Percentiles rank a stretch among this genome's conserved stretches.
phyloP scores from a whole-genome alignment of 495 filamentous ascomycete genomes.

The Astrocystis sublimbata region DNA sequence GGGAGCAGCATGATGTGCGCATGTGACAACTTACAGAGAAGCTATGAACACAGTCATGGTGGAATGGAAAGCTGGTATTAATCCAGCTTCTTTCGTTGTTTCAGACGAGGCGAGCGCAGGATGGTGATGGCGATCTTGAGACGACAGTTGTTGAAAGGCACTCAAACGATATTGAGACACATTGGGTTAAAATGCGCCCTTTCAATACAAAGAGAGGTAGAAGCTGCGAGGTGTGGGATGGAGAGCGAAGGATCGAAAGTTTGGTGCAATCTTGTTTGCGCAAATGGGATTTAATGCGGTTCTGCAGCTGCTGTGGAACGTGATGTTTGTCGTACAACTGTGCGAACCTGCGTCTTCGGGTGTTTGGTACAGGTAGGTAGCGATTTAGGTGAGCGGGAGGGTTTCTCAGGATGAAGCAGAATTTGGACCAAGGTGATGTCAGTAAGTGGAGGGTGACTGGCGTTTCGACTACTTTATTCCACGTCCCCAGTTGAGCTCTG shows the following conservation, averaged over 20 bases:
- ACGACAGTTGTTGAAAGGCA: neutral
- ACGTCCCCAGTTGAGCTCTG: neutral
- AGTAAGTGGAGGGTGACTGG: conserved; percentile 11
- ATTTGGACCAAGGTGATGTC: conserved; percentile 17
- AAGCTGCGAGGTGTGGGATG: too few species aligned
- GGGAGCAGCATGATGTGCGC: too few species aligned
- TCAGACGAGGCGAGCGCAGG: neutral
- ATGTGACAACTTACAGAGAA: conserved; percentile 85
- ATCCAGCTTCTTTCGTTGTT: neutral
- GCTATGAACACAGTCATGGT: conserved; percentile 81
- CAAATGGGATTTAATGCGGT: too few species aligned
- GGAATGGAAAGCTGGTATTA: conserved; percentile 33
- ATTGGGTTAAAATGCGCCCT: neutral
- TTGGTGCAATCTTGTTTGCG: neutral
- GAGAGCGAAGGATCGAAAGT: neutral
- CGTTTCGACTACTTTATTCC: neutral
- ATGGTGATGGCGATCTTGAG: neutral
- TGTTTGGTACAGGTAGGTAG: neutral
- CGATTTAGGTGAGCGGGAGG: neutral
- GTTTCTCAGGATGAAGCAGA: conserved; percentile 6
- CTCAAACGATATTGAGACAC: neutral
- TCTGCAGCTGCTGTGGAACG: too few species aligned
- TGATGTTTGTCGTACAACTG: too few species aligned
- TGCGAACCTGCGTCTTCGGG: neutral
- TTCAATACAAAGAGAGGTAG: neutral